phyloP scores from a whole-genome alignment of 371 early-diverging fungal genomes.

The Chytridium lagenaria region DNA sequence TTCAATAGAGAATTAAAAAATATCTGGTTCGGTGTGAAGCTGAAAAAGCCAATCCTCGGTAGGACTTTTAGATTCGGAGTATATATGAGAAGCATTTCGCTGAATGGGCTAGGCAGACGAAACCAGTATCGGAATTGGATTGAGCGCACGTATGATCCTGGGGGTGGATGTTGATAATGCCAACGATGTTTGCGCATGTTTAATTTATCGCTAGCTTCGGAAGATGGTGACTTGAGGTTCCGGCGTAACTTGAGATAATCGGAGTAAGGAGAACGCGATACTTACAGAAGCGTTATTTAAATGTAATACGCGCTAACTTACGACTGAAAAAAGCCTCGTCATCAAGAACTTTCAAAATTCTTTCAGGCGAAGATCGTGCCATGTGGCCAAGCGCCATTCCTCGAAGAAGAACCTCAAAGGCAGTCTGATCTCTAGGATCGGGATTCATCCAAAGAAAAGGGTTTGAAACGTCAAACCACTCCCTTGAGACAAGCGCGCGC shows the following conservation, averaged over 20 bases:
- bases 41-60: constrained; percentile 28
- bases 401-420: constrained; percentile 15
- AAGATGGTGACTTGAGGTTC: too few species aligned
- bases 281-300: too few species aligned
- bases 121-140: constrained; percentile 25
- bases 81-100: constrained; percentile 20
- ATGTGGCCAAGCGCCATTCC: constrained; percentile 19
- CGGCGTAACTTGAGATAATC: too few species aligned
- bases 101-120: constrained; percentile 20
- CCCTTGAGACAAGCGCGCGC: neutral
- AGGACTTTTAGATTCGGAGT: constrained; percentile 10
- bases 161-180: neutral
- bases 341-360: too few species aligned
- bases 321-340: too few species aligned
- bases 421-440: constrained; percentile 17
- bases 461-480: constrained; percentile 14
- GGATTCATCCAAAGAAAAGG: constrained; percentile 13
- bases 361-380: neutral
- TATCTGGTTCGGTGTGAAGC: constrained; percentile 13
- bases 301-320: too few species aligned
- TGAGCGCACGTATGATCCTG: constrained; percentile 11
- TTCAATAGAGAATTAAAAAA: constrained; percentile 14
- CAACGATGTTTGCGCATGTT: too few species aligned
- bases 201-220: too few species aligned
- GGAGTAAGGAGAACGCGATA: too few species aligned